phyloP scores from a whole-genome alignment of 306 rosid species.

The Medicago arabica region DNA sequence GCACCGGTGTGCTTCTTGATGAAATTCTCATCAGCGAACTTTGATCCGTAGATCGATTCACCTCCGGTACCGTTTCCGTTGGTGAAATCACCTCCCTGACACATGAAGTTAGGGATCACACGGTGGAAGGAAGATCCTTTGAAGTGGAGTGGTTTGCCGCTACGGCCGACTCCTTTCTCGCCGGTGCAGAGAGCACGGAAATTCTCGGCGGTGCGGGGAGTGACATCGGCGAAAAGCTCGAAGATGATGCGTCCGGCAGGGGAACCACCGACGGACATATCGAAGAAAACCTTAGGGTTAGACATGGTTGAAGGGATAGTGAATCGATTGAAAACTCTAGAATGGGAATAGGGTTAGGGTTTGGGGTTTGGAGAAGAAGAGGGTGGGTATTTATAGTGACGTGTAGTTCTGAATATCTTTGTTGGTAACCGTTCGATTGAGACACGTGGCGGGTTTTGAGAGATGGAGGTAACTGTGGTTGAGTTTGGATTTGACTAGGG shows the following conservation, averaged over 20 bases:
- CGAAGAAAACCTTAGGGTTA: conserved; percentile 87
- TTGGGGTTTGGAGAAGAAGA: background rate
- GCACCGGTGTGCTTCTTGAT: conserved; percentile 91
- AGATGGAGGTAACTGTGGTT: conserved; percentile 50
- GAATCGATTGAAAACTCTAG: background rate
- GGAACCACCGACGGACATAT: conserved; percentile 72
- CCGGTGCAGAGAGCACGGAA: conserved; percentile 99
- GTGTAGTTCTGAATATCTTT: conserved; percentile 5
- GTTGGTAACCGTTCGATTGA: conserved; percentile 50
- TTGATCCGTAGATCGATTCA: conserved; percentile 87
- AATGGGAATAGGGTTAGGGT: conserved; percentile 22
- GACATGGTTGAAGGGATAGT: conserved; percentile 39
- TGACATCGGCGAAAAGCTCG: conserved; percentile 75
- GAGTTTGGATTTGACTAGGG: conserved; percentile 51
- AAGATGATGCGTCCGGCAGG: conserved; percentile 73
- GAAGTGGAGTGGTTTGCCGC: conserved; percentile 86
- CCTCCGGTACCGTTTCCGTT: conserved; percentile 97
- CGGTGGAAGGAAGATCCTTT: conserved; percentile 90
- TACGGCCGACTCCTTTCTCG: conserved; percentile 81
- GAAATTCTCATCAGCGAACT: conserved; percentile 96
- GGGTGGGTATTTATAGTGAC: conserved; percentile 44
- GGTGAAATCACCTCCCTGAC: conserved; percentile 98
- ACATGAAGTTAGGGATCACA: conserved; percentile 92
- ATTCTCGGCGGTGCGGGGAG: conserved; percentile 91
- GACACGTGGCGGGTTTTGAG: conserved; percentile 49